phyloP scores from a whole-genome alignment of 257 asterid genomes.

The Rubia yunnanensis region DNA sequence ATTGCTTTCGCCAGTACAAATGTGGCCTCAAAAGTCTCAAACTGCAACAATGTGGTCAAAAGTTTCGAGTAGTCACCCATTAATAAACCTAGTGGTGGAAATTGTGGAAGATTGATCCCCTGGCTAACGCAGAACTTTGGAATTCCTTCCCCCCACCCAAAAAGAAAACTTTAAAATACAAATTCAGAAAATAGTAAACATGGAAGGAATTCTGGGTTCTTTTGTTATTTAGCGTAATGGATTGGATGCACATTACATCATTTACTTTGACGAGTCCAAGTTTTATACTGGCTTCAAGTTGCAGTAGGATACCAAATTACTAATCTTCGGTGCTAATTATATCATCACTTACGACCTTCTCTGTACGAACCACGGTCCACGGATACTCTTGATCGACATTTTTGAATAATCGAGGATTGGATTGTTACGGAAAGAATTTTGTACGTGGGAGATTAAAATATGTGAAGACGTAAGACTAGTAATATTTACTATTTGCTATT shows the following conservation, averaged over 20 bases:
- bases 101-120: neutral
- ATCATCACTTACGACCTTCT: slow-evolving; percentile 1
- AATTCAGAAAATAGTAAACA: no score
- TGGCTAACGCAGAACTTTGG: neutral
- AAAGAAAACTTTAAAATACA: no score
- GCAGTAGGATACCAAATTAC: neutral
- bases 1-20: no score
- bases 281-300: neutral
- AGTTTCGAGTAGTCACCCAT: neutral
- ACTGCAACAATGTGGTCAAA: neutral
- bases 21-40: neutral
- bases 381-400: neutral
- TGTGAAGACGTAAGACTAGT: no score
- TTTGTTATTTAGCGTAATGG: neutral
- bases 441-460: no score
- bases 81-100: neutral
- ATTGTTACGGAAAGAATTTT: no score
- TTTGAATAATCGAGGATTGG: no score
- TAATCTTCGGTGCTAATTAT: neutral
- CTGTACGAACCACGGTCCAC: neutral
- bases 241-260: neutral
- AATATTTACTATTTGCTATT: no score
- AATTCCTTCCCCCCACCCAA: neutral
- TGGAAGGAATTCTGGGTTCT: neutral
- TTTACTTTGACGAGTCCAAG: neutral